Base-by-base conservation (phyloP, 768 basidiomycete species). In the Boletus rufocinnamomeus region DNA sequence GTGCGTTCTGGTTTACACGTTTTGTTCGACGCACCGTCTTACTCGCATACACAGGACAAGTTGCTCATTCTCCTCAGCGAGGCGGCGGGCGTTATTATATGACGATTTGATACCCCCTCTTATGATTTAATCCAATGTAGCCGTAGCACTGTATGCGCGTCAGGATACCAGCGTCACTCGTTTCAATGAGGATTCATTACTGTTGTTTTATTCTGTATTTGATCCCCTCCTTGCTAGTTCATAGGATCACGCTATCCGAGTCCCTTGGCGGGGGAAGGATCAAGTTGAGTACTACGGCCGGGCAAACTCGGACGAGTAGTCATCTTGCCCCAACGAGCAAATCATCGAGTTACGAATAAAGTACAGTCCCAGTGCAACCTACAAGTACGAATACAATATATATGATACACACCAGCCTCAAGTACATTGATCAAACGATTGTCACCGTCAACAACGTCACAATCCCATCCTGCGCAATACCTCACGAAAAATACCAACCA, bases 391-490 rank as follows among this genome's bases (percentile, higher is more conserved):
- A 44, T 3, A 27, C 3, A 37, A 32, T n/a, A 52, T 7, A 52
- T n/a, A n/a, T n/a, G n/a, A n/a, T 7, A n/a, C 50, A 6, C 19
- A 9, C 21, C 9, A 21, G 16, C 5, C 7, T 57, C 34, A 3
- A 34, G 13, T 6, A 5, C 21, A 2, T 73, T n/a, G n/a, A n/a
- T n/a, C 61, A 76, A 46, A 72, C 45, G 32, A 82, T 79, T 4
- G 72, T 79, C 21, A 86, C 80, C 2, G 82, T 86, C 54, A 88
- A 71, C 23, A 87, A 64, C 1, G 78, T 78, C 17, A 82, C 80
- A 35, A 80, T 75, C 45, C 86, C 85, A 64, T 87, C 85, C 37
- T 79, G 79, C 4, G 86, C 79, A 52, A 87, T 88, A 30, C 75
- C 50, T 52, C 3, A 13, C 4, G 25, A 16, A 27, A 14, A 27